Base-by-base conservation (phyloP, 768 basidiomycete species). In the Boletus coccyginus region DNA sequence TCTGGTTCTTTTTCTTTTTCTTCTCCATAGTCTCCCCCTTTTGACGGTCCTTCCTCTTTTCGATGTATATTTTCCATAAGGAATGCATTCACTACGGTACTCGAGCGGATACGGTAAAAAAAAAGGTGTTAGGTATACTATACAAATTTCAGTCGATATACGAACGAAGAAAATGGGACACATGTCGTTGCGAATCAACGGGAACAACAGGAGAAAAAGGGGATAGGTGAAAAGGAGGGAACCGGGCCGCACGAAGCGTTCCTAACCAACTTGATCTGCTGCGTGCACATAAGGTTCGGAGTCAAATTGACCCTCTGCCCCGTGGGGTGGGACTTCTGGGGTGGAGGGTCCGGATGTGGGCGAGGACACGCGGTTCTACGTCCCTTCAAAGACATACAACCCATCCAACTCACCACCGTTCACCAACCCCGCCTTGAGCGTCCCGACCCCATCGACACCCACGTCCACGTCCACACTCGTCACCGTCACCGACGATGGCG, bases 371-470 rank as follows among this genome's bases (percentile, higher is more conserved):
- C n/a, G 17, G 27, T 7, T 33, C 33, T 50, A 65, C 27, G 58
- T 61, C 53, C 57, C 62, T 33, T 70, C 69, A 59, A 70, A 70
- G 50, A 70, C 69, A 42, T 70, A 70, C 44, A 70, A 35, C 33
- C 69, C 69, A 19, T 70, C 69, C 57, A 70, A 19, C 56, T 70
- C 69, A 24, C 69, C 69, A 8, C 69, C 69, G 7, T 62, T 66
- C 19, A 70, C 69, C 33, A 70, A 45, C 8, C 69, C 69, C 16
- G 70, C 62, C 48, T 58, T 70, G 39, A 70, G 55, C 29, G 49
- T 31, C 39, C 66, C 61, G 3, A 59, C 49, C 7, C 58, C 64
- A 33, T 57, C 59, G 6, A 57, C 62, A 10, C 35, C 35, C 27
- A 27, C 35, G 39, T 58, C 61, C n/a, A 63, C 58, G 29, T 44